Base-by-base conservation (phyloP, 345 rosid species). In the Eucalyptus pauciflora region DNA sequence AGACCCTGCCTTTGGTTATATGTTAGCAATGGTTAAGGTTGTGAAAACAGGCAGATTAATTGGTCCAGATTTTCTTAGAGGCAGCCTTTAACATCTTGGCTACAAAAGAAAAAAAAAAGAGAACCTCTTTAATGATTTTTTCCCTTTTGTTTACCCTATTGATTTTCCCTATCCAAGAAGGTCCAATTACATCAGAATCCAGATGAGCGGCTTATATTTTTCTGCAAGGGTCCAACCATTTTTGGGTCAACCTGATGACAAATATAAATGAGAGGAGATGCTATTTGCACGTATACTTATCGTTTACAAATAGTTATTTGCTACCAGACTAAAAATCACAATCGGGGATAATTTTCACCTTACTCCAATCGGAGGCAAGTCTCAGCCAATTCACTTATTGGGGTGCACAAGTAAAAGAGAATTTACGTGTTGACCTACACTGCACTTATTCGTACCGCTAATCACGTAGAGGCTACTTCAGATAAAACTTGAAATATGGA, bases 401-500 rank as follows among this genome's bases (percentile, higher is more conserved):
- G 3, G 25, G 48, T 71, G 83, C 15, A 67, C 25, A 69, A 17
- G 13, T 3, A 71, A 71, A 71, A 71, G 27, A 37, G 27, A 5
- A 71, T 71, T 71, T 41, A 10, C 1, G 2, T 71, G 27, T 71
- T 20, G 83, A 71, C 48, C 48, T 37, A 20, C 48, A 3, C 83
- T 37, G 7, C 83, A 37, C 14, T 71, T 2, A 18, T 37, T 18
- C 0, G 4, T 71, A 71, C 46, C 5, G 46, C 46, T 37, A 20
- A 41, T 37, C 46, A 17, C 13, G 6, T 17, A 4, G 80, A 9
- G 45, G 45, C 4, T 0, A 33, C 43, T 69, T 20, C 20, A 0
- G 24, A 69, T 4, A 33, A 69, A 69, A 69, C 12, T 33, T 69
- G 80, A 69, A 33, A 69, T 17, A 16, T 20, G 20, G 43, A 11